Base-by-base conservation (phyloP, 2,329 filamentous ascomycete species). In the Remersonia thermophila region DNA sequence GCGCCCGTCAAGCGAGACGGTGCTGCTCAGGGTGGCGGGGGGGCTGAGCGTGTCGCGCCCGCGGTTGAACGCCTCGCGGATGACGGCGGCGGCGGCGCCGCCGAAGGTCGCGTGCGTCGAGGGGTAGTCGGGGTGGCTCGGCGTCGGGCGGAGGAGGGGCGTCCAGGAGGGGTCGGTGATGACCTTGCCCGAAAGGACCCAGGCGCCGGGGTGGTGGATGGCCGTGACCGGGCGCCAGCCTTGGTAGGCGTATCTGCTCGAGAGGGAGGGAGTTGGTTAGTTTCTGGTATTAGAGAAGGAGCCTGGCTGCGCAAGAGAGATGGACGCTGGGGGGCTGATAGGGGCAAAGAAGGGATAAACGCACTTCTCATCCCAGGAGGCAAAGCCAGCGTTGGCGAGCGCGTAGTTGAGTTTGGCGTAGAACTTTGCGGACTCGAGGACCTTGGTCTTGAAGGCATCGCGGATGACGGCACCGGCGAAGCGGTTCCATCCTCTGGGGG, bases 341-440 rank as follows among this genome's bases (percentile, higher is more conserved):
- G 14, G 11, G 25, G 28, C 4, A n/a, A 16, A 11, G 12, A 13
- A 3, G 5, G 8, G 16, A 3, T 15, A 7, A 12, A 27, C 27
- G 7, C 36, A 47, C 42, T 48, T 48, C 13, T 31, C 34, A 23
- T 46, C 46, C 42, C 44, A 48, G 3, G 42, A 33, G 9, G 46
- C 46, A 28, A 48, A 29, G 8, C 32, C 46, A 2, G 46, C 46
- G 36, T 48, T 48, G 27, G 44, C 44, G 14, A 48, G 42, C 23
- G 46, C 46, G 38, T 45, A 47, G 46, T 48, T 48, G 39, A 48
- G 41, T 20, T 47, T 44, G n/a, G 46, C 46, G 36, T 43, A 48
- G 32, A 48, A 39, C 37, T 47, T 48, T 40, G 46, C 46, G 1
- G 37, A 41, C 5, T 38, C 46, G 15, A 40, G 14, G 16, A 40